Conservation (phyloP, 2,329 filamentous ascomycete species). For the Fusarium burgessii region DNA sequence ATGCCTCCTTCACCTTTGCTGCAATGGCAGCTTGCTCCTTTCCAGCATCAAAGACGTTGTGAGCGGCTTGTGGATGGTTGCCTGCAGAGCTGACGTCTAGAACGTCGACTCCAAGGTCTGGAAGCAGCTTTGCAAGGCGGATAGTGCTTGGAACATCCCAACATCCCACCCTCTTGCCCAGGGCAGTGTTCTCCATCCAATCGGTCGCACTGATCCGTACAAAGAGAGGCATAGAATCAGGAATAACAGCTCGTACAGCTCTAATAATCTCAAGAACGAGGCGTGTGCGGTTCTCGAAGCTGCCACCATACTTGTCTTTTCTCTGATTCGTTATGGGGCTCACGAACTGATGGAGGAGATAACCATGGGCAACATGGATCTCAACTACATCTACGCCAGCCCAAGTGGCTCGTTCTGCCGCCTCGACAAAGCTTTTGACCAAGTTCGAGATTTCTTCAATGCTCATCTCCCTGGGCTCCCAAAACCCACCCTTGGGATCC, state of each 20-base stretch:
- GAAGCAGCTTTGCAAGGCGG: background rate
- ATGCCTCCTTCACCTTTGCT: background rate
- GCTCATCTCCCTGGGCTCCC: background rate
- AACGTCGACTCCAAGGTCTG: background rate
- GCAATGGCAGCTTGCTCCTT: background rate
- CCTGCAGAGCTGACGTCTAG: background rate
- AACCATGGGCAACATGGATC: background rate
- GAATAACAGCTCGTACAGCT: background rate
- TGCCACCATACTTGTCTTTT: background rate
- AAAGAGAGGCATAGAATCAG: background rate
- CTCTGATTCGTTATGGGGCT: background rate
- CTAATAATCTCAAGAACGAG: background rate
- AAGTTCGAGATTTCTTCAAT: background rate
- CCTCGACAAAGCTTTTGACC: background rate
- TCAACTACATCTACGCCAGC: background rate
- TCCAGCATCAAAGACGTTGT: background rate
- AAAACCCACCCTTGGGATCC: background rate
- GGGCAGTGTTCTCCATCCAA: background rate
- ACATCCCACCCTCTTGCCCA: background rate
- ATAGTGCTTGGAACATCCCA: background rate
- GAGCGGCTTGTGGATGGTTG: background rate
- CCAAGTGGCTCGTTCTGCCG: background rate
- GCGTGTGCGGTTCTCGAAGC: background rate
- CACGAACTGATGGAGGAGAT: background rate
- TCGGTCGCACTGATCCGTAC: background rate